These are phyloP conservation scores for Corrigiola litoralis DNA, from an alignment of 179 eudicot species.

Conservation along the genomic window DNA sequence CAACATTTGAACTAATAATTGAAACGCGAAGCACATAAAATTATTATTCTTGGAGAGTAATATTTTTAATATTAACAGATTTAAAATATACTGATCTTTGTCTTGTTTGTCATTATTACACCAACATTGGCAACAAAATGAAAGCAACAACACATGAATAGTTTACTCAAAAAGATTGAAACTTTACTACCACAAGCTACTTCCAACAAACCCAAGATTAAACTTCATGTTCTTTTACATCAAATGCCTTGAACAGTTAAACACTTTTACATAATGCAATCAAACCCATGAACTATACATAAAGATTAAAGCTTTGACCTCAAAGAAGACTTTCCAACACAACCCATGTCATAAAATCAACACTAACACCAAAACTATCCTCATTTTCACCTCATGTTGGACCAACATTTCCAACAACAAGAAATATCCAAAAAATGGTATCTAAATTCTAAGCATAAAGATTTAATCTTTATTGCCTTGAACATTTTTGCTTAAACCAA, in stretches of 20 bases:
- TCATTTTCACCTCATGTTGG: background rate
- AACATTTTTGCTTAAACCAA: background rate
- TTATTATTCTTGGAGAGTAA: too few species aligned
- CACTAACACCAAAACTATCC: too few species aligned
- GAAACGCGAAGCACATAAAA: too few species aligned
- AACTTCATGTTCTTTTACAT: background rate
- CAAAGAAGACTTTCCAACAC: background rate
- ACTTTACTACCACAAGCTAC: background rate
- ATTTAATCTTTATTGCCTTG: background rate
- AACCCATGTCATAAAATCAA: too few species aligned
- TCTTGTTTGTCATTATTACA: too few species aligned
- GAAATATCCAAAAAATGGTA: background rate
- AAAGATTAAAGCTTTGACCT: conserved; percentile 9
- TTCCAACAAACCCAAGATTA: background rate
- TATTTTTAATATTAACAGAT: too few species aligned
- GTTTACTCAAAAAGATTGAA: conserved; percentile 2
- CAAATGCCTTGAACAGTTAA: background rate
- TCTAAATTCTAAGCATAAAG: background rate
- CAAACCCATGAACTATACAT: too few species aligned
- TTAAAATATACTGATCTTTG: too few species aligned
- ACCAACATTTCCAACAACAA: background rate
- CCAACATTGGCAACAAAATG: too few species aligned
- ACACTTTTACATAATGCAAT: background rate
- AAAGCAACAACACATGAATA: too few species aligned
- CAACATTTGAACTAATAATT: background rate